Conservation (phyloP, 345 rosid species). For the Gossypium longicalyx region DNA sequence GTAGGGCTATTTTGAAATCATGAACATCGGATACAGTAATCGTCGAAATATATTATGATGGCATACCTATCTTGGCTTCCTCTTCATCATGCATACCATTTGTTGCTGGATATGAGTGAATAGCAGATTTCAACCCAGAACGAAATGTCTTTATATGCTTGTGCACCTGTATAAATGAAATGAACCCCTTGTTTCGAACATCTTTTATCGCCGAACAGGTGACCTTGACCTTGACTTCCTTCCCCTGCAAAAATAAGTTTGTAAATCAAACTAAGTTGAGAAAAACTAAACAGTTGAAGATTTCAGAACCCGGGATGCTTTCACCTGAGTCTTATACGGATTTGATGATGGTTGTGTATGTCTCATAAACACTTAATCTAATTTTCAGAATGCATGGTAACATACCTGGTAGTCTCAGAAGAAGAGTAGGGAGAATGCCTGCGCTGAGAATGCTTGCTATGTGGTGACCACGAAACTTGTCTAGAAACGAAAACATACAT, state of each 20-base stretch:
- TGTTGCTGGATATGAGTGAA: neutral
- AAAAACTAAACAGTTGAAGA: constrained; percentile 3
- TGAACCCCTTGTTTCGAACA: constrained; percentile 14
- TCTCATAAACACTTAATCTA: constrained; percentile 39
- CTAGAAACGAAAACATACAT: constrained; percentile 78
- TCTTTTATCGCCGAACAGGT: constrained; percentile 53
- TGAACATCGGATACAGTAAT: neutral
- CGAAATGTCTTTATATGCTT: neutral
- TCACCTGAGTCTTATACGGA: constrained; percentile 55
- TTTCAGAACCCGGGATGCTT: constrained; percentile 17
- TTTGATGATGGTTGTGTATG: constrained; percentile 23
- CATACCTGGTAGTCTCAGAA: constrained; percentile 81
- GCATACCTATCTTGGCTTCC: neutral
- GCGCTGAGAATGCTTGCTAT: constrained; percentile 98
- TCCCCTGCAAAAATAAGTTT: constrained; percentile 40
- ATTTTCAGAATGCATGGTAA: constrained; percentile 25
- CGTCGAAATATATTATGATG: neutral
- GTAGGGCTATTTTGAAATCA: neutral
- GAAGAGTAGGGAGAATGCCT: constrained; percentile 96
- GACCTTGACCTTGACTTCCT: constrained; percentile 80
- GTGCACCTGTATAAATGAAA: constrained; percentile 4
- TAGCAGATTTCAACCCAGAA: neutral
- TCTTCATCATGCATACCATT: neutral
- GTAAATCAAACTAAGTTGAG: constrained; percentile 2
- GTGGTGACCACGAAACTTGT: constrained; percentile 96